Base-by-base conservation (phyloP, 2,329 filamentous ascomycete genomes). In the Sporothrix luriei region DNA sequence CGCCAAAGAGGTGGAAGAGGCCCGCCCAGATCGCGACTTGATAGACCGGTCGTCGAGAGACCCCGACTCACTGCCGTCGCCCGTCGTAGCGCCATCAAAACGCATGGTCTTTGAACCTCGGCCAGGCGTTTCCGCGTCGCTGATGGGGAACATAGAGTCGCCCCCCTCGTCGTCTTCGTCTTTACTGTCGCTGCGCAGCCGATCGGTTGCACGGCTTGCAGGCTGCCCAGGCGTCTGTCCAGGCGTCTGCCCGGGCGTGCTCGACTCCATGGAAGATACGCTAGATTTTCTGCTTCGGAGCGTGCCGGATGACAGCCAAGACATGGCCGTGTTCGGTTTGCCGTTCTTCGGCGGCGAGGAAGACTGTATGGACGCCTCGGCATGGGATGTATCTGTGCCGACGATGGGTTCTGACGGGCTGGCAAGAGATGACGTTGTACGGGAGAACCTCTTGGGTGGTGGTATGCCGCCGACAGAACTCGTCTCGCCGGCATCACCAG, bases 261-360 rank as follows among this genome's bases (percentile, higher is more conserved):
- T 65, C 7, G 62, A 67, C 4, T 69, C 68, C 7, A 40, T 11
- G 7, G 70, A 71, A 4, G 79, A 79, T 4, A 78, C 73, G 13
- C 79, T 79, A 71, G 78, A 80, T 38, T 75, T 76, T 72, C 78
- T 80, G 70, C 57, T 71, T 76, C 70, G 74, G 79, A 55, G 73
- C 78, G 90, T 87, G 21, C 86, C 83, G 21, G 82, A 85, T n/a
- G 90, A 88, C 51, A 92, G 82, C 51, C 87, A 88, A 68, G 89
- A 89, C 83, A 93, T 92, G 33, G 85, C 83, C 26, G 84, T 83
- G 29, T 90, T 90, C 75, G 87, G 82, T 7, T 70, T 61, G 70
- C 82, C 83, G 65, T 88, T 83, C 49, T 88, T 85, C 1, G 85
- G 84, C 5, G 84, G 83, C 43, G 85, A 85, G 1, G 82, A 83